Base-by-base conservation (phyloP, 2,329 filamentous ascomycete genomes). In the Beauveria sp. region DNA sequence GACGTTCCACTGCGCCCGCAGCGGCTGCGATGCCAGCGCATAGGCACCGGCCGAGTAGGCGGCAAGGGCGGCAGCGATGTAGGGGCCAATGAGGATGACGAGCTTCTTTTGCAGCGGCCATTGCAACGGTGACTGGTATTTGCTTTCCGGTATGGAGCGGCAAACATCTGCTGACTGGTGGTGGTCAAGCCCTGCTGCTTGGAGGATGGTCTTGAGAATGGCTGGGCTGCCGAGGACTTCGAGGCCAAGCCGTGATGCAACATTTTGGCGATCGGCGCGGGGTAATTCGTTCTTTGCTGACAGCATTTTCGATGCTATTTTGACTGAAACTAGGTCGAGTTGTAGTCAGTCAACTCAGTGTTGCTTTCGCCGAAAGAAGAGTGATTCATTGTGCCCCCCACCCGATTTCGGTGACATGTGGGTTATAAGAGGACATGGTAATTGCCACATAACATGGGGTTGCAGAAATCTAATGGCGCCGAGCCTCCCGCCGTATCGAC, bases 41-140 rank as follows among this genome's bases (percentile, higher is more conserved):
- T 95, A 95, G 3, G 90, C 83, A 3, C 92, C 92, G 0, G 91
- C 89, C 0, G 88, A 83, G 71, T 92, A 96, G 8, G 91, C 91
- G 0, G 91, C 90, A 55, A 93, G 75, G 22, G 85, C 81, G 0
- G 91, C 96, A 1, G 90, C 90, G 8, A 86, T 73, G 70, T 89
- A 95, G 8, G 89, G 90, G 16, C 96, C 79, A 68, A 80, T 82
- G 10, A 93, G 84, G 67, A 90, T 85, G 63, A 89, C 72, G 28
- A 79, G 80, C 71, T 97, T 97, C 18, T n/a, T 43, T 7, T 18
- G 42, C n/a, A n/a, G 42, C 16, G 42, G 42, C 42, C 42, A 43
- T 12, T 43, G 42, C 16, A n/a, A 3, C 18, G 42, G 42, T 43
- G 42, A 43, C 30, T 34, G 30, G 5, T 34, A 34, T 34, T 14